Conservation (phyloP, 2,329 filamentous ascomycete species). For the Zasmidium citrigriseum region DNA sequence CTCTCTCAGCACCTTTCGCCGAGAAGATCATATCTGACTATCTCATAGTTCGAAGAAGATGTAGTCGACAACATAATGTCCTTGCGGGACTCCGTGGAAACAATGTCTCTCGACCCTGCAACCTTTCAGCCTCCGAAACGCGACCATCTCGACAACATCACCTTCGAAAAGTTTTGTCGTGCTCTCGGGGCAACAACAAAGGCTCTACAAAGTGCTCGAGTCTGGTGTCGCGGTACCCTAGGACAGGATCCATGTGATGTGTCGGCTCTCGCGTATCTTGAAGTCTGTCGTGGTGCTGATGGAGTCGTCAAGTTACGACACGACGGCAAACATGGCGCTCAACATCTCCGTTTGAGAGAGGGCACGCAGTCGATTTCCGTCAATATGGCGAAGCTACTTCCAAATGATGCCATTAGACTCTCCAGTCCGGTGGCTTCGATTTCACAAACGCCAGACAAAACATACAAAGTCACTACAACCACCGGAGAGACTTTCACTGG, state of each 20-base stretch:
- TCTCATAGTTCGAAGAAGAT: not conserved
- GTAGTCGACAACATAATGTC: not conserved
- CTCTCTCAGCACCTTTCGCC: not conserved
- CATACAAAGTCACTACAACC: not conserved
- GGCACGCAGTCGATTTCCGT: not conserved
- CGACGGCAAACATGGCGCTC: not conserved
- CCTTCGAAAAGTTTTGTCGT: not conserved
- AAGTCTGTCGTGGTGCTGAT: not conserved
- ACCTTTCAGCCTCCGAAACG: not conserved
- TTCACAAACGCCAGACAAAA: not conserved
- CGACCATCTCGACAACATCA: not conserved
- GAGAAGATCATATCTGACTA: not conserved
- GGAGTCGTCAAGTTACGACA: not conserved
- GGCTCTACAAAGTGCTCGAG: not conserved
- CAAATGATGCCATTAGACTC: not conserved
- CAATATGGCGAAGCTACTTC: not conserved
- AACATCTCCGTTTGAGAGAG: not conserved
- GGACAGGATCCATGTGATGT: not conserved
- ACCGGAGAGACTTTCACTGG: not conserved
- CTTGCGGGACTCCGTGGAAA: not conserved
- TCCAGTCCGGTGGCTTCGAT: not conserved
- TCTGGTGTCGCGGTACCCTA: not conserved
- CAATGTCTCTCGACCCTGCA: not conserved
- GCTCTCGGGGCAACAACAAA: not conserved
- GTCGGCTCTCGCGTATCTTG: not conserved